Evolutionary conservation across 2,329 filamentous ascomycete species (phyloP).

Genomic region (Fusarium zealandicum): DNA sequence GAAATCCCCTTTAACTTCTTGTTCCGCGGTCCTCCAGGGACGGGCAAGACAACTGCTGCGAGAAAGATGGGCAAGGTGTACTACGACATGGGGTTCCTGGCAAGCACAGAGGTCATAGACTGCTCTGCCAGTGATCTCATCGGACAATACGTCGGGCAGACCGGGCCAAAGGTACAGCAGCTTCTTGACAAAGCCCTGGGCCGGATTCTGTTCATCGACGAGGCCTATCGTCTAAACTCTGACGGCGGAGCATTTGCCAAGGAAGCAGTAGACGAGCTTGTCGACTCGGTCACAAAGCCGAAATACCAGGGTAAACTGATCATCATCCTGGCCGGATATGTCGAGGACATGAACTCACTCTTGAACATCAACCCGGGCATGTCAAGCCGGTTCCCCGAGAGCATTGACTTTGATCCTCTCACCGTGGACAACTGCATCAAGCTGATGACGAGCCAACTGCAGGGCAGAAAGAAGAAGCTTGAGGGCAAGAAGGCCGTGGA

Average conservation of each 20-base stretch:
- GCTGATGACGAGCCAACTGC: constrained; percentile 50
- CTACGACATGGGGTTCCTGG: constrained; percentile 76
- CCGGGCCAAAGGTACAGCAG: constrained; percentile 67
- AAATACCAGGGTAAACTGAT: constrained; percentile 67
- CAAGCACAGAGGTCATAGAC: constrained; percentile 66
- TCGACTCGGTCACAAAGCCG: constrained; percentile 61
- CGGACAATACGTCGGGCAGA: constrained; percentile 73
- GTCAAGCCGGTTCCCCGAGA: constrained; percentile 69
- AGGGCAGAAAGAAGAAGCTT: constrained; percentile 37
- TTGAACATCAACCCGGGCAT: constrained; percentile 68
- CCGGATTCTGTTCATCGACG: constrained; percentile 74
- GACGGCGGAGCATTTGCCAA: constrained; percentile 62
- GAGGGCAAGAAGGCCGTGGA: constrained; percentile 32
- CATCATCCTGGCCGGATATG: constrained; percentile 74
- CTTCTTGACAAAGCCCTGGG: constrained; percentile 69
- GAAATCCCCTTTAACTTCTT: constrained; percentile 72
- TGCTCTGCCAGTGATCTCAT: constrained; percentile 74
- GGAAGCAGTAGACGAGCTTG: constrained; percentile 62
- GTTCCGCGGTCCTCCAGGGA: constrained; percentile 71
- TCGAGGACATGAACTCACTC: constrained; percentile 69
- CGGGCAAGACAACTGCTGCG: constrained; percentile 77
- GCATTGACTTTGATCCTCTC: constrained; percentile 62
- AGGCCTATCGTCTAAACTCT: constrained; percentile 68
- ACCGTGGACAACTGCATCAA: constrained; percentile 50
- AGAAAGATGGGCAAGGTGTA: constrained; percentile 78